These are phyloP conservation scores for Nakazawaea populi DNA, from an alignment of 805 yeast species.

Conservation along the genomic window DNA sequence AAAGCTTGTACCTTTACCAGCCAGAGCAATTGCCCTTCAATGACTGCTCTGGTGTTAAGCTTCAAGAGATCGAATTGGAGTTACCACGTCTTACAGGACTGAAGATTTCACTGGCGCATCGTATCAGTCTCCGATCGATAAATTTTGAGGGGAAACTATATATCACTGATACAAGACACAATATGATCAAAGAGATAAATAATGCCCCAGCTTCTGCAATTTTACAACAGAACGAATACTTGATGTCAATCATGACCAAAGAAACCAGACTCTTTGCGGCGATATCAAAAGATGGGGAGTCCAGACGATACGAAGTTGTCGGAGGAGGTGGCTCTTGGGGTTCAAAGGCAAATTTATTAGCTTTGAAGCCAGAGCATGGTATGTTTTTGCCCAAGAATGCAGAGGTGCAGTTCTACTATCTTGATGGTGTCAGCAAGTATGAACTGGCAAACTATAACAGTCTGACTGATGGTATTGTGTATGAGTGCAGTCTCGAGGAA, in stretches of 20 bases:
- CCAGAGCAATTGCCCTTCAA: slow-evolving; percentile 4
- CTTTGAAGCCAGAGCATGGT: slow-evolving; percentile 1
- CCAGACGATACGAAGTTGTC: slow-evolving; percentile 5
- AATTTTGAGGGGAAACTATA: slow-evolving; percentile 21
- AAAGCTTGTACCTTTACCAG: neutral
- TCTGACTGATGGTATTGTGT: neutral
- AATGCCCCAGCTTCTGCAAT: slow-evolving; percentile 49
- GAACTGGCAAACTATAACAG: slow-evolving; percentile 13
- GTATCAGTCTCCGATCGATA: neutral
- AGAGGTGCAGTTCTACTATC: slow-evolving; percentile 1
- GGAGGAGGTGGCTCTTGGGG: slow-evolving; percentile 13
- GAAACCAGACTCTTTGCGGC: slow-evolving; percentile 37
- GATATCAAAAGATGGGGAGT: slow-evolving; percentile 10
- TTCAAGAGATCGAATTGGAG: neutral
- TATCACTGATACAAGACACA: slow-evolving; percentile 48
- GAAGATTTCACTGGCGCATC: neutral
- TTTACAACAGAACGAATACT: slow-evolving; percentile 37
- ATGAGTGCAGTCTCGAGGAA: slow-evolving; percentile 5
- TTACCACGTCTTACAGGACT: neutral
- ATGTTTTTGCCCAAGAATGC: neutral
- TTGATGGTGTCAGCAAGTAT: slow-evolving; percentile 18
- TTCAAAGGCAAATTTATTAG: neutral
- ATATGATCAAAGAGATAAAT: slow-evolving; percentile 54
- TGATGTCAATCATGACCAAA: slow-evolving; percentile 34
- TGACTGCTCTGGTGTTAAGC: neutral